Evolutionary conservation across 257 asterid species (phyloP), one percentile per base, ranked within the genome.

Genomic region (Solanum bukasovii): DNA sequence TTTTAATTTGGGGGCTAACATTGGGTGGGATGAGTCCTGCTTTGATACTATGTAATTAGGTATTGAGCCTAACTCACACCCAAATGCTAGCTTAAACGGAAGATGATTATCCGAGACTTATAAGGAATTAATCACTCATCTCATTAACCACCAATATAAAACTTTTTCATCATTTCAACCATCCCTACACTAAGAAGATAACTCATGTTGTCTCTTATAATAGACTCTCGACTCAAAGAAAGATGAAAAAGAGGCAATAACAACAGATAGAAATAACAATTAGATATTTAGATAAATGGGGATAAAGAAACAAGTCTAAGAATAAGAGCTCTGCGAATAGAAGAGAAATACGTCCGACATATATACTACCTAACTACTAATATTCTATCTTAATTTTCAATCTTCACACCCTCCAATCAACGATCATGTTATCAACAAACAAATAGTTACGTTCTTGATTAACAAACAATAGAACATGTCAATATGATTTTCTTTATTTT

Each of bases 11-110:
- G 11, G 5, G 9, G 10, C 5, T 6, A 8, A 20, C 11, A 7
- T 56, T 7, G 11, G 0, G 0, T 56, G 10, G 7, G 25, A 56
- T 56, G 5, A 1, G 4, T 7, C 5, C 4, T 56, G 25, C 5
- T 56, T 23, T 20, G n/a, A 56, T 18, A 56, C n/a, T 52, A 20
- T 20, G 25, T 56, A 56, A 56, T 56, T 56, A 56, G 5, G 2
- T 56, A 2, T 20, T 20, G 65, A 20, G 2, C 4, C 10, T 56
- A 56, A 20, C n/a, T 56, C 65, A 56, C 65, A 56, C n/a, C n/a
- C 11, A 56, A 56, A 56, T 18, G 0, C 9, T 56, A 56, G 2
- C 25, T 56, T 20, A 56, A 56, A 56, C 1, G 0, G 2, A 56
- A 9, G 11, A 56, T 6, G 1, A 56, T 18, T 56, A 18, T 56